phyloP scores from a whole-genome alignment of 305 asterid genomes.

The Fraxinus angustifolia region DNA sequence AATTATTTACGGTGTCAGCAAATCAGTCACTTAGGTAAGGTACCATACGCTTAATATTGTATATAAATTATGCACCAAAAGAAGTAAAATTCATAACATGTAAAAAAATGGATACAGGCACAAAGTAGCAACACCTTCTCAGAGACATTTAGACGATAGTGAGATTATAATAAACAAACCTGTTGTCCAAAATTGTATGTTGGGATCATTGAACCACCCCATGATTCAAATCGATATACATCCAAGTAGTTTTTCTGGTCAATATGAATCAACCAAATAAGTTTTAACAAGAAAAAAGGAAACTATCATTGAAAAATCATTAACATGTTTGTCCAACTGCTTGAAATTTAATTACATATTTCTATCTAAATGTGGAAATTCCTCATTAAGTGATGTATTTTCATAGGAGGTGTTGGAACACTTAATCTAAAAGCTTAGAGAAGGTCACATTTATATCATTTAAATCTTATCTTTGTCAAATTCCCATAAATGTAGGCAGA shows the following conservation, averaged over 20 bases:
- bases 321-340: not conserved
- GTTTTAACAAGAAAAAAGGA: constrained; percentile 13
- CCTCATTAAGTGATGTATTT: not conserved
- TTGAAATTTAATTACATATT: not conserved
- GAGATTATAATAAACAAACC: constrained; percentile 41
- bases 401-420: not conserved
- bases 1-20: not conserved
- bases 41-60: not conserved
- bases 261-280: constrained; percentile 22
- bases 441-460: not conserved
- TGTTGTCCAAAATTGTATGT: constrained; percentile 70
- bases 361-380: not conserved
- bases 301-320: constrained; percentile 9
- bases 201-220: constrained; percentile 95
- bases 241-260: constrained; percentile 95
- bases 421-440: not conserved
- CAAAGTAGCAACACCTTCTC: constrained; percentile 1
- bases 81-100: not conserved
- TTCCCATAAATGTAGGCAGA: not conserved
- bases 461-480: not conserved
- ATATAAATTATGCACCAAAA: not conserved
- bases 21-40: not conserved
- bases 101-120: constrained; percentile 7
- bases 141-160: constrained; percentile 10
- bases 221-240: constrained; percentile 78